Conservation (phyloP, 495 filamentous ascomycete genomes). For the Daldinia bambusicola region DNA sequence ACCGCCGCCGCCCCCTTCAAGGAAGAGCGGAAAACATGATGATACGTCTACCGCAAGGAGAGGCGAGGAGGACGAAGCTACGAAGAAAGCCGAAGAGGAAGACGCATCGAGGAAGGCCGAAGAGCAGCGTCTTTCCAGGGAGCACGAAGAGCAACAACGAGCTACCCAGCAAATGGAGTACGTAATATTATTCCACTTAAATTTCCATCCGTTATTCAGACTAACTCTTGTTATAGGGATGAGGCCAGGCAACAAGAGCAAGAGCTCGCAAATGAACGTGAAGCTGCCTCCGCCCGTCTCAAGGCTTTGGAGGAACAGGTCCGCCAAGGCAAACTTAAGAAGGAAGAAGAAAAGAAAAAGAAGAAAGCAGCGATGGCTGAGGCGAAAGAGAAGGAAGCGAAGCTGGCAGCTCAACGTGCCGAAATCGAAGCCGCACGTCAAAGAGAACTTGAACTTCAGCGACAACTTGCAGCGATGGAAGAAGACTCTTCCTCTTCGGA, state of each 20-base stretch:
- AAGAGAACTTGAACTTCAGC: slow-evolving; percentile 85
- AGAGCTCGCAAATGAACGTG: slow-evolving; percentile 80
- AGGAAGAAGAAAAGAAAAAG: slow-evolving; percentile 90
- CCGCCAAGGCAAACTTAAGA: slow-evolving; percentile 93
- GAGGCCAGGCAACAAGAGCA: slow-evolving; percentile 80
- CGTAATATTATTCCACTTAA: slow-evolving; percentile 51
- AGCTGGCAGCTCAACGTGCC: slow-evolving; percentile 83
- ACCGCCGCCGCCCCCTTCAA: slow-evolving; percentile 85
- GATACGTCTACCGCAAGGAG: slow-evolving; percentile 58
- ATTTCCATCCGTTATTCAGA: slow-evolving; percentile 41
- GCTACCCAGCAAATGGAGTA: slow-evolving; percentile 86
- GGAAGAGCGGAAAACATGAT: slow-evolving; percentile 75
- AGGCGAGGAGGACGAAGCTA: slow-evolving; percentile 64
- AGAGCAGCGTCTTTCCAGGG: slow-evolving; percentile 66
- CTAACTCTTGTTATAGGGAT: slow-evolving; percentile 64
- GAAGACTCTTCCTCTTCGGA: slow-evolving; percentile 79
- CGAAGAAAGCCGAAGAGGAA: slow-evolving; percentile 58
- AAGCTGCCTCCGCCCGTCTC: slow-evolving; percentile 82
- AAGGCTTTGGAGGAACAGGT: slow-evolving; percentile 94
- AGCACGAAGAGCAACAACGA: slow-evolving; percentile 81
- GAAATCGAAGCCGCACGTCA: slow-evolving; percentile 92
- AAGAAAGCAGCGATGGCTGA: slow-evolving; percentile 88
- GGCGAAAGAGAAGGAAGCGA: slow-evolving; percentile 88
- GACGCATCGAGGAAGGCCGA: slow-evolving; percentile 64
- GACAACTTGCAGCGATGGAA: slow-evolving; percentile 84